These are phyloP conservation scores for Hibiscus tridactylites DNA, from an alignment of 345 rosid genomes.

Conservation along the genomic window DNA sequence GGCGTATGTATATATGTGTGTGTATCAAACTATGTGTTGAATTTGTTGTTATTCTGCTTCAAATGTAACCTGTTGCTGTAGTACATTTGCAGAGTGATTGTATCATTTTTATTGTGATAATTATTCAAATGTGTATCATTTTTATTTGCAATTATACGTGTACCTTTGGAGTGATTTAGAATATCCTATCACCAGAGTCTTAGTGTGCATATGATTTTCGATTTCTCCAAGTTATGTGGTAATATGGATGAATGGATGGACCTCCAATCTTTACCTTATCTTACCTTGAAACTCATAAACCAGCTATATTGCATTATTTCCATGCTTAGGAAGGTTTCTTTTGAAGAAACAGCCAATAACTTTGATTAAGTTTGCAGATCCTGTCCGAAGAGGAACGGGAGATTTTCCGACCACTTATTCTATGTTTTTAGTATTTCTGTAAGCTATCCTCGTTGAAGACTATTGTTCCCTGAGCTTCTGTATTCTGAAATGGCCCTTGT, in stretches of 20 bases:
- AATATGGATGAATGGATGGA: background rate
- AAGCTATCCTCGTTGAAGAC: background rate
- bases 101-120: too few relatives aligned
- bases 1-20: too few relatives aligned
- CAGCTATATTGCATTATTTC: too few relatives aligned
- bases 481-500: background rate
- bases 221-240: background rate
- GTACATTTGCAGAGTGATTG: slow-evolving; percentile 33
- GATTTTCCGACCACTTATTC: slow-evolving; percentile 23
- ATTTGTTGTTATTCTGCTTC: background rate
- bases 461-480: background rate
- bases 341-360: background rate
- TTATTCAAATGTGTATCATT: too few relatives aligned
- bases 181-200: background rate
- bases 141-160: too few relatives aligned
- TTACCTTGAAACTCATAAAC: background rate
- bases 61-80: slow-evolving; percentile 17
- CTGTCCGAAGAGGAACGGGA: slow-evolving; percentile 16
- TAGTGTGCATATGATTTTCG: background rate
- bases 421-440: slow-evolving; percentile 18
- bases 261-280: background rate
- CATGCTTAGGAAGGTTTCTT: background rate
- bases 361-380: slow-evolving; percentile 19
- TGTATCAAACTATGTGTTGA: too few relatives aligned
- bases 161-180: background rate